Conservation (phyloP, 495 filamentous ascomycete genomes). For the Amorphotheca resinae region DNA sequence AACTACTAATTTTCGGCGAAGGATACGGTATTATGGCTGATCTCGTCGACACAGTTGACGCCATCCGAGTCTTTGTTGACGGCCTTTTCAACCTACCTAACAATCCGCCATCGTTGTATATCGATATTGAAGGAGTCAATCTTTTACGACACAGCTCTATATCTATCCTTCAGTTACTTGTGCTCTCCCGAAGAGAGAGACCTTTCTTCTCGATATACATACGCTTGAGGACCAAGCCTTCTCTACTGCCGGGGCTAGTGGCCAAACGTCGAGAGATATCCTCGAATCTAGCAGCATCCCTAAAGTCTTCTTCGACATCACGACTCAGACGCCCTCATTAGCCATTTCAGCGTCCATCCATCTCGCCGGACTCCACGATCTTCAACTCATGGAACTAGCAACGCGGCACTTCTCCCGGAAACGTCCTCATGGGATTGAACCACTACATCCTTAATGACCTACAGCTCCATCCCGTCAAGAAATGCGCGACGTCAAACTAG, state of each 20-base stretch:
- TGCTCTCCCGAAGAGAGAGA: slow-evolving; percentile 20
- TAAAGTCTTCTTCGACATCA: slow-evolving; percentile 45
- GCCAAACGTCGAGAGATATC: slow-evolving; percentile 34
- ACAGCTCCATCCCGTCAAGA: slow-evolving; percentile 11
- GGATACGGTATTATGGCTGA: no score
- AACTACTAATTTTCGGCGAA: no score
- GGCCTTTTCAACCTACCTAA: slow-evolving; percentile 21
- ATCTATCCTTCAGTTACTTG: slow-evolving; percentile 35
- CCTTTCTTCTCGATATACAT: slow-evolving; percentile 41
- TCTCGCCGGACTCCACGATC: slow-evolving; percentile 31
- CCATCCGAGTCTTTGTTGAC: slow-evolving; percentile 9
- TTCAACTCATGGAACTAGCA: slow-evolving; percentile 46
- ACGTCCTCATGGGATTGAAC: slow-evolving; percentile 24
- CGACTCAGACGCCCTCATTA: slow-evolving; percentile 41
- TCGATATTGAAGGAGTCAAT: slow-evolving; percentile 43
- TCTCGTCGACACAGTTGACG: slow-evolving; percentile 6
- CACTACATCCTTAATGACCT: slow-evolving; percentile 33
- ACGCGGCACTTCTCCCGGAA: slow-evolving; percentile 20
- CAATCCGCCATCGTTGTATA: slow-evolving; percentile 23
- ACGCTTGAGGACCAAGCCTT: slow-evolving; percentile 33
- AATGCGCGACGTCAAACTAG: slow-evolving; percentile 24
- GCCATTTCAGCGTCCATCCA: slow-evolving; percentile 28
- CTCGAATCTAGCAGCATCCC: slow-evolving; percentile 32
- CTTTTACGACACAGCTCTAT: slow-evolving; percentile 37
- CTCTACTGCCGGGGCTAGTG: slow-evolving; percentile 18